Conservation (phyloP, 2,329 filamentous ascomycete species). For the Arthrobotrys megalospora region DNA sequence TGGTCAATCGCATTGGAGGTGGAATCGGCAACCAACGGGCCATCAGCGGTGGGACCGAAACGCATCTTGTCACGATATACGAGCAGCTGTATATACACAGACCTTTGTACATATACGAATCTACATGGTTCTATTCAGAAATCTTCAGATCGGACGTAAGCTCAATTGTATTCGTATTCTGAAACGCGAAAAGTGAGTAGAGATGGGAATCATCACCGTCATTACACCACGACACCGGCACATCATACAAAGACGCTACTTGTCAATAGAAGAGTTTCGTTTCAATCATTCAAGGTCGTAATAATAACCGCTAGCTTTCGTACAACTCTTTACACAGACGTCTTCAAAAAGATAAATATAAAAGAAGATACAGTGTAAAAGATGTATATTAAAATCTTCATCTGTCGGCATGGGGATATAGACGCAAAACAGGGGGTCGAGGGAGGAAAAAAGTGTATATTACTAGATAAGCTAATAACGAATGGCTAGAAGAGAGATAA, state of each 20-base stretch:
- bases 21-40: too few species aligned
- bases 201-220: background rate
- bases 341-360: background rate
- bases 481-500: constrained; percentile 36
- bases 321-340: background rate
- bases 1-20: background rate
- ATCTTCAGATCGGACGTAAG: background rate
- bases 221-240: background rate
- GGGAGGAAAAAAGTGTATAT: constrained; percentile 13
- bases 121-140: constrained; percentile 3
- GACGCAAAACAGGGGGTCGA: background rate
- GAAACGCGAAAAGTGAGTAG: background rate
- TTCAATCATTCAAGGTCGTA: too few species aligned
- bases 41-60: too few species aligned
- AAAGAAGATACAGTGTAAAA: constrained; percentile 8
- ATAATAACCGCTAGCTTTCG: background rate
- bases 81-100: constrained; percentile 15
- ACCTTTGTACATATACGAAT: constrained; percentile 17
- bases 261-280: too few species aligned
- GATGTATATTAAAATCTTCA: background rate
- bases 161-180: background rate
- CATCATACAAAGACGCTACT: too few species aligned
- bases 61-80: background rate
- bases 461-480: constrained; percentile 27
- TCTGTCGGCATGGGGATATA: constrained; percentile 1